These are phyloP conservation scores for Paecilomyces niveus DNA, from an alignment of 2,329 filamentous ascomycete species.

Conservation along the genomic window DNA sequence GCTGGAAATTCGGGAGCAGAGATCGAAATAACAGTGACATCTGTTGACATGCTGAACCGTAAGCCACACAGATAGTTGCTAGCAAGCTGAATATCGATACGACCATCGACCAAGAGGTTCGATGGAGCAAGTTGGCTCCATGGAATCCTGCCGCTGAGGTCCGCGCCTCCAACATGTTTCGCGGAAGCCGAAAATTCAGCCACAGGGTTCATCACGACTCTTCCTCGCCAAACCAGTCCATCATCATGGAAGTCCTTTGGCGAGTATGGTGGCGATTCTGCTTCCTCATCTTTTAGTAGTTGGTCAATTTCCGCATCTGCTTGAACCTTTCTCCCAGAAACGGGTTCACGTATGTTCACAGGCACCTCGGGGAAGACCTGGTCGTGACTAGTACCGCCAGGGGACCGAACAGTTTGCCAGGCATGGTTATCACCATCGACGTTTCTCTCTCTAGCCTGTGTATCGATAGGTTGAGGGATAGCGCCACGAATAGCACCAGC, in stretches of 20 bases:
- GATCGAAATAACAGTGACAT: constrained; percentile 74
- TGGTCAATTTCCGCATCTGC: constrained; percentile 87
- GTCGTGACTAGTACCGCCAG: constrained; percentile 43
- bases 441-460: constrained; percentile 34
- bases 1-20: constrained; percentile 53
- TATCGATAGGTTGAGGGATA: constrained; percentile 25
- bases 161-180: constrained; percentile 75
- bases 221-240: constrained; percentile 72
- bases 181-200: constrained; percentile 71
- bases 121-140: constrained; percentile 73
- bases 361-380: constrained; percentile 38
- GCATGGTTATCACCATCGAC: constrained; percentile 66
- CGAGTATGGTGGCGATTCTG: constrained; percentile 75
- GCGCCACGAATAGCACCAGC: constrained; percentile 8
- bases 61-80: constrained; percentile 87
- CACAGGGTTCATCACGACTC: constrained; percentile 67
- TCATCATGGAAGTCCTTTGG: constrained; percentile 66
- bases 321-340: constrained; percentile 41
- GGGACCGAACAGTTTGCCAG: constrained; percentile 75
- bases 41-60: constrained; percentile 72
- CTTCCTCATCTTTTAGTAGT: constrained; percentile 73
- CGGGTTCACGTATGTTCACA: constrained; percentile 29
- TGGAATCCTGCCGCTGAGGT: constrained; percentile 58
- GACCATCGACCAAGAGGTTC: constrained; percentile 53
- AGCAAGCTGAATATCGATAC: constrained; percentile 74